Base-by-base conservation (phyloP, 164 flowering plant genomes). In the Tetracentron sinense region DNA sequence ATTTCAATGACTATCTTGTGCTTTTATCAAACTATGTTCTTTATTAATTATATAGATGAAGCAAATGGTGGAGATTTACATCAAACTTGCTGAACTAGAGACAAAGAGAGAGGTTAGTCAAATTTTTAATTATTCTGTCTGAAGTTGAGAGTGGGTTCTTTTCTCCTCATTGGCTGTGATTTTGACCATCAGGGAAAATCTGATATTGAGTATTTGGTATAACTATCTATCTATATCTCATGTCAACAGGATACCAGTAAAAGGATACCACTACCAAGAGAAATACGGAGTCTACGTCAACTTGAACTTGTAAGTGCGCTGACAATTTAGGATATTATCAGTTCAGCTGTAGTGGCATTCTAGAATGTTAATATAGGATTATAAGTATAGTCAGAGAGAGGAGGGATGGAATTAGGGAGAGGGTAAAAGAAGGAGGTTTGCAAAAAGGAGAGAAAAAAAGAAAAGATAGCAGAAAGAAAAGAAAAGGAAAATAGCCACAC, bases 1-100 rank as follows among this genome's bases (percentile, higher is more conserved):
- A 56, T 42, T 61, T 35, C 22, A 26, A 5, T 22, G 0, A 17
- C 29, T 35, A 11, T 38, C 23, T 20, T 15, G 58, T 48, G 29
- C 19, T 25, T 53, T 10, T n/a, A 4, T 56, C 21, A 55, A 61
- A 14, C 23, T 11, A 54, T 22, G 33, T 52, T 4, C 4, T 49
- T 10, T 42, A 25, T 73, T 25, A 30, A 46, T 52, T 29, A 51
- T 64, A 21, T 71, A 94, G 99, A 91, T 87, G 91, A 89, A 77
- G 66, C 96, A 91, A 74, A 81, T 94, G 89, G 99, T 89, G 74
- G 99, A 94, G 74, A 76, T 91, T 42, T 94, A 94, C 77, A 94
- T 94, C 64, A 86, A 81, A 78, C 96, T 94, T 68, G 99, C 99
- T 17, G 99, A 94, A 72, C 77, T 94, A 55, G 99, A 94, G 71